Percentiles rank a stretch among this genome's conserved stretches.
These are phyloP conservation scores for Chytriomyces sp. DNA, from an alignment of 192 early-diverging fungal species.

Conservation along the genomic window DNA sequence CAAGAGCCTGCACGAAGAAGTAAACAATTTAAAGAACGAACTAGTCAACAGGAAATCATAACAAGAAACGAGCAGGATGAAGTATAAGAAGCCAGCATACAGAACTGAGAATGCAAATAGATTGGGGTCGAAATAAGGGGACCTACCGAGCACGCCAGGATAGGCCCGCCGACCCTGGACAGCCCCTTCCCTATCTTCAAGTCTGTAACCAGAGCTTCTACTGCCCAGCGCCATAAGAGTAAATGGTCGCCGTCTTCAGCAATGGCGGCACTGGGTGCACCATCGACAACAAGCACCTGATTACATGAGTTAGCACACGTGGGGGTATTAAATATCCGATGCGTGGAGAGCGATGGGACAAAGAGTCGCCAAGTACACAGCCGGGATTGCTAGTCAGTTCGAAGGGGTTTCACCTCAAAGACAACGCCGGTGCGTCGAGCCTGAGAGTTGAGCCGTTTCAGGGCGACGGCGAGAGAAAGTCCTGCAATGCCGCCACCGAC, in stretches of 20 bases:
- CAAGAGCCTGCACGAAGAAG: conserved; percentile 38
- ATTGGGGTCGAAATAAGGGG: no score
- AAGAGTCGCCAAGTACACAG: no score
- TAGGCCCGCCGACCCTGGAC: conserved; percentile 42
- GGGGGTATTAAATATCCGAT: no score
- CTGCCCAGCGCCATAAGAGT: conserved; percentile 54
- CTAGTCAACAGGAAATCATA: neutral
- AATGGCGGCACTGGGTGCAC: neutral
- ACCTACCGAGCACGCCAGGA: conserved; percentile 30
- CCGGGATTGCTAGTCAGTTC: no score
- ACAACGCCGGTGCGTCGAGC: neutral
- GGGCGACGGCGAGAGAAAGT: conserved; percentile 41
- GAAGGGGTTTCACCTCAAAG: neutral
- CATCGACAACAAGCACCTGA: conserved; percentile 38
- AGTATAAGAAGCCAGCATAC: no score
- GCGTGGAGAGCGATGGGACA: no score
- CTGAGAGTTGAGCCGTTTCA: conserved; percentile 32
- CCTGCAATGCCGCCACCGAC: conserved; percentile 56
- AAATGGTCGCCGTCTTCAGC: conserved; percentile 36
- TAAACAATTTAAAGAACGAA: conserved; percentile 41
- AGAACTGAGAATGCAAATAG: no score
- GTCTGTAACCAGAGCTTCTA: conserved; percentile 49
- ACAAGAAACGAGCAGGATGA: no score
- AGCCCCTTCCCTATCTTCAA: conserved; percentile 51
- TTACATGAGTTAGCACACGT: no score